Evolutionary conservation across 495 filamentous ascomycete genomes (phyloP), one percentile per base, ranked within the genome.

Genomic region (Aspergillus asperescens): DNA sequence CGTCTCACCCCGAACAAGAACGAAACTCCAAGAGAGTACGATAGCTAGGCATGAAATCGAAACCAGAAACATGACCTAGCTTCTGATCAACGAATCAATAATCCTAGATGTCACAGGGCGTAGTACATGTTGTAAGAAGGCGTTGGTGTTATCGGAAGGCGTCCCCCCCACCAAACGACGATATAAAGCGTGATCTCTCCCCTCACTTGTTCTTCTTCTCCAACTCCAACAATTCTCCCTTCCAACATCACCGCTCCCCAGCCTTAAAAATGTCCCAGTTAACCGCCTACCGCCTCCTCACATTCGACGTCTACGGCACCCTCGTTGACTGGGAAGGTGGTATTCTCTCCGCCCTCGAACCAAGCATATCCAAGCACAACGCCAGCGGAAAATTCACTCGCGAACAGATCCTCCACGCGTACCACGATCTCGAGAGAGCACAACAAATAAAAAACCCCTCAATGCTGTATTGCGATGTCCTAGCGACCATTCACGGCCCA

Each of bases 291-390:
- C 65, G 60, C 4, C 62, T 83, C 48, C 80, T 90, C 27, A 73
- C 70, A 62, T 93, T 94, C 71, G 88, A 94, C 65, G 81, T 87
- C 74, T 92, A 88, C 65, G 86, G 88, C 64, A 94, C 89, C 0
- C 77, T 91, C 20, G 82, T 92, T 43, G 86, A 91, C 74, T 88
- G 85, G 85, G 80, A 90, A 64, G 50, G 42, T 5, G 74, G 73
- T 27, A 71, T 77, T 20, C 57, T 73, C 25, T 24, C 52, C 2
- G 66, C 68, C 4, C 56, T 78, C 7, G 52, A 62, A 24, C 77
- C 80, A 1, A 62, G 77, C n/a, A 60, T 77, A 35, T 45, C 64
- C 15, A 64, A 65, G 19, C 66, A 75, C 8, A 70, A 71, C 0
- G 34, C 70, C 24, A 52, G 67, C 38, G 12, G 1, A 5, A 41